A percentile compares a stretch with the other conserved stretches of the same genome.
These are phyloP conservation scores for Aspergillus carlsbadensis DNA, from an alignment of 495 filamentous ascomycete genomes.

Conservation along the genomic window DNA sequence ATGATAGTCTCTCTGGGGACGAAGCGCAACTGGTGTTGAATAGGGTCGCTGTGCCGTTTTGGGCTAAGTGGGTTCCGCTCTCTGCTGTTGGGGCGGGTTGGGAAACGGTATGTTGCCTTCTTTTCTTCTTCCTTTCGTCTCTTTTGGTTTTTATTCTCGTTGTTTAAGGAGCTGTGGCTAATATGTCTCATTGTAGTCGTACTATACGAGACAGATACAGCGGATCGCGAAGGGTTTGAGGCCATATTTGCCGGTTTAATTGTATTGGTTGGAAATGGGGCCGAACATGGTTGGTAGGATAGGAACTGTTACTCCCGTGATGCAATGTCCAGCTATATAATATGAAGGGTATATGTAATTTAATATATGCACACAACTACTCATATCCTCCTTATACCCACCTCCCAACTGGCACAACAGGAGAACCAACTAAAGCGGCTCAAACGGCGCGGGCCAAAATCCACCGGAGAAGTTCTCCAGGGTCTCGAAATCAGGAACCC, in stretches of 20 bases:
- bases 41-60: conserved; percentile 34
- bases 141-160: neutral
- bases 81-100: conserved; percentile 43
- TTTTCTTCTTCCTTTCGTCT: conserved; percentile 12
- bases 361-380: no score
- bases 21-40: conserved; percentile 44
- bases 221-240: conserved; percentile 36
- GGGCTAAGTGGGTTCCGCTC: conserved; percentile 32
- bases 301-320: no score
- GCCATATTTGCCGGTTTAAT: conserved; percentile 26
- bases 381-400: no score
- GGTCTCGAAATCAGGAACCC: conserved; percentile 50
- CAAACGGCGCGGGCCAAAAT: conserved; percentile 37
- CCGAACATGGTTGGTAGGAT: no score
- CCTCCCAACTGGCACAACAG: no score
- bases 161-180: neutral
- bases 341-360: no score
- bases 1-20: conserved; percentile 48
- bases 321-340: no score
- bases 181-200: conserved; percentile 23
- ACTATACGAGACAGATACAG: conserved; percentile 42
- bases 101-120: conserved; percentile 37
- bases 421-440: conserved; percentile 34
- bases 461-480: conserved; percentile 40
- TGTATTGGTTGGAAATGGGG: no score